Evolutionary conservation across 2,329 filamentous ascomycete species (phyloP).

Genomic region (Ramichloridium luteum): DNA sequence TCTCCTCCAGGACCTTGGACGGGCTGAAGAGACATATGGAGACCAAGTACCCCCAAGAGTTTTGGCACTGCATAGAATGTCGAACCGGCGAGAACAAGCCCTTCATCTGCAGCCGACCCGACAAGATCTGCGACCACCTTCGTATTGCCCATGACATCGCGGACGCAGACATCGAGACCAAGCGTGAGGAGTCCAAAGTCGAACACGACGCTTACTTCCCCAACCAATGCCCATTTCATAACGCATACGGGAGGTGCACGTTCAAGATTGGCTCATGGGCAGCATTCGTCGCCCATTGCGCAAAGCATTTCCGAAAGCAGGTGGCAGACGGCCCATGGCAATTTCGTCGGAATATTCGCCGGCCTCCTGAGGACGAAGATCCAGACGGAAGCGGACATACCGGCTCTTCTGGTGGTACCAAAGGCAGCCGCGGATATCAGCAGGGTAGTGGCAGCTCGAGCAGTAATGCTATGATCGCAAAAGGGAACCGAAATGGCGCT

Average conservation of each 20-base stretch:
- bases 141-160: background rate
- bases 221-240: background rate
- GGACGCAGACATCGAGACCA: background rate
- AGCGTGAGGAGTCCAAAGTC: background rate
- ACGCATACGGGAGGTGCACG: background rate
- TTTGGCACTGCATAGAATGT: conserved; percentile 5
- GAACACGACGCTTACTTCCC: conserved; percentile 1
- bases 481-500: no score
- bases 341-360: background rate
- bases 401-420: background rate
- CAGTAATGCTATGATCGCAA: no score
- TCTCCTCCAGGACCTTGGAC: conserved; percentile 3
- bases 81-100: background rate
- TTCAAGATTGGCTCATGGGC: background rate
- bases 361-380: background rate
- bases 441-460: no score
- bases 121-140: conserved; percentile 2
- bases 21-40: conserved; percentile 1
- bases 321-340: background rate
- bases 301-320: background rate
- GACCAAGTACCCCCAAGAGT: conserved; percentile 4
- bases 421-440: no score
- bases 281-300: conserved; percentile 1
- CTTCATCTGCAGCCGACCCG: conserved; percentile 4
- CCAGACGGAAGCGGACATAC: background rate